Evolutionary conservation across 179 eudicot species (phyloP), one percentile per base, ranked within the genome.

Genomic region (Heliamphora pulchella): DNA sequence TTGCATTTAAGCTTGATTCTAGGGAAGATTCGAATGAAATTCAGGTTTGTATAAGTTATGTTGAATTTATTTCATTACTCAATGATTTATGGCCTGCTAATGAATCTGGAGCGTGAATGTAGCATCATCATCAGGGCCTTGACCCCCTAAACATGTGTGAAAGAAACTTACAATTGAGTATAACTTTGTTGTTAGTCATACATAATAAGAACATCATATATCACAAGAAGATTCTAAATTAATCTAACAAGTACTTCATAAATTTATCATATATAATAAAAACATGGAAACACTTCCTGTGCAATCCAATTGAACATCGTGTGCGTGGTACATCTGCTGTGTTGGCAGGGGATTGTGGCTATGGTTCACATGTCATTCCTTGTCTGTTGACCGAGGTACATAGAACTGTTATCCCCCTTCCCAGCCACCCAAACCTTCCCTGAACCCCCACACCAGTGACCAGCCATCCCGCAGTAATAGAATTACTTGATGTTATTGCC

Each of bases 1-100:
- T 92, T 81, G 78, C 83, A 61, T 87, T 91, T 85, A 96, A 92
- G 89, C 91, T 94, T 77, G 88, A 87, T 70, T 89, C 90, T 15
- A 84, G 84, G 57, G 96, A 90, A 64, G 87, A 85, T 64, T 71
- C 84, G 8, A 87, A 88, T 46, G 74, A 59, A 3, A 82, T 93
- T 82, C 99, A 96, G 94, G 94, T 89, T 43, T 63, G 71, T 78
- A 11, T 72, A 71, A 3, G 20, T 10, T 44, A 41, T 13, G 64
- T 44, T 22, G 46, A 50, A 10, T 46, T 54, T 51, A 31, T 70
- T 80, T 20, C 72, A 43, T 55, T 78, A 15, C 57, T 78, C 54
- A 14, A 18, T 11, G 67, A 22, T 18, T 64, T 64, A 9, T 8
- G 43, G n/a, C 17, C n/a, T 46, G 8, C 31, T 51, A 46, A 53